Base-by-base conservation (phyloP, 2,329 filamentous ascomycete genomes). In the Neodidymelliopsis sp. region DNA sequence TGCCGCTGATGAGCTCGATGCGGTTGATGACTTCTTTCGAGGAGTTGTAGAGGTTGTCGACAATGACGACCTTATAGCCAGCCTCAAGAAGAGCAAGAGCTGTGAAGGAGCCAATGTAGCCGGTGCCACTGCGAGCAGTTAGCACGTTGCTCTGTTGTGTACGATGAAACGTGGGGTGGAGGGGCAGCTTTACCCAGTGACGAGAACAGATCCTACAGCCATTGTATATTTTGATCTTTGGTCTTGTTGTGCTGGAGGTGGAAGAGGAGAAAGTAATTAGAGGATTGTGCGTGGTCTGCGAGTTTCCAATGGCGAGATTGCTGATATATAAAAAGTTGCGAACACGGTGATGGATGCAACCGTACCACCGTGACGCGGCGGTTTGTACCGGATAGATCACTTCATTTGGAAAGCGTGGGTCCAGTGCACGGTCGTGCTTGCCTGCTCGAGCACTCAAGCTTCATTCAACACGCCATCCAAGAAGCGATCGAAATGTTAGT, bases 31-130 rank as follows among this genome's bases (percentile, higher is more conserved):
- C 90, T 68, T 96, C 92, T 67, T 87, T 82, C 54, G 90, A 96
- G 37, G 94, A 97, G 79, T 99, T 99, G 87, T 96, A 96, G 61
- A 97, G 84, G 77, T 86, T 97, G 80, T 99, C 94, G 62, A 94
- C 87, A 59, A 99, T 91, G 73, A 99, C 89, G 57, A 99, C 94
- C 74, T 97, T 87, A 83, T 97, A 97, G 74, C 87, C 92, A 70
- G 94, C 89, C 72, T 97, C 83, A 62, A 99, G 90, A 19, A 99
- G 89, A 43, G 91, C 88, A 40, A 99, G 86, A 47, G 90, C 81
- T 54, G 94, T 99, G 82, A 97, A 97, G 39, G 93, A 97, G 74
- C 94, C 94, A 76, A 99, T 99, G 82, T 99, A 99, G 79, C 94
- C 94, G 60, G 92, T 96, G 70, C 94, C 94, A 83, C 94, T 97